These are phyloP conservation scores for Fusarium sp. DNA, from an alignment of 2,329 filamentous ascomycete genomes.

Conservation along the genomic window DNA sequence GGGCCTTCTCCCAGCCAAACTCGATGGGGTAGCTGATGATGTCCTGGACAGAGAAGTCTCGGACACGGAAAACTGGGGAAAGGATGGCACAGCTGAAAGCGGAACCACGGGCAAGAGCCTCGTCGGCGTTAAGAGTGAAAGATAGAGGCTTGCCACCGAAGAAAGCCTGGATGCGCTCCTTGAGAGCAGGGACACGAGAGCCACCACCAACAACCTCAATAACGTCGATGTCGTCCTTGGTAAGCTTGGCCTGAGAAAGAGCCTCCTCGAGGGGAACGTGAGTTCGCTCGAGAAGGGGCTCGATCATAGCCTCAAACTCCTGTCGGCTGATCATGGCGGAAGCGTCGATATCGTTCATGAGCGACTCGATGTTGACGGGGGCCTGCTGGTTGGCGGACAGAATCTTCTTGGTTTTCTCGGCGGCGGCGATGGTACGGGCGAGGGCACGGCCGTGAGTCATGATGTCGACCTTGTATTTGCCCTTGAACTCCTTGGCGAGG, in stretches of 20 bases:
- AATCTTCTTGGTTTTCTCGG: constrained; percentile 99
- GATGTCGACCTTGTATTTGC: constrained; percentile 98
- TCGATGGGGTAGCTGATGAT: constrained; percentile 98
- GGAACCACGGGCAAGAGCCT: constrained; percentile 94
- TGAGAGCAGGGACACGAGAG: constrained; percentile 92
- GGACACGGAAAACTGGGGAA: constrained; percentile 96
- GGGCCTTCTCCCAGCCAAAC: constrained; percentile 98
- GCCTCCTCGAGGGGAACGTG: constrained; percentile 86
- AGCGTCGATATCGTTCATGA: constrained; percentile 98
- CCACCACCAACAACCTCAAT: constrained; percentile 95
- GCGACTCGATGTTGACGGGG: constrained; percentile 94
- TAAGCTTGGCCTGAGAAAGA: constrained; percentile 91
- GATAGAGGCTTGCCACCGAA: constrained; percentile 87
- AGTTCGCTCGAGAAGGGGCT: constrained; percentile 81
- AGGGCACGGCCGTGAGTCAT: constrained; percentile 88
- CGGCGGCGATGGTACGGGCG: constrained; percentile 85
- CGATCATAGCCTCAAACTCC: constrained; percentile 90
- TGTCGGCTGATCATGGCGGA: constrained; percentile 89
- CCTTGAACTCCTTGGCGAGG: constrained; percentile 94
- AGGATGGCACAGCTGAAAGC: constrained; percentile 98
- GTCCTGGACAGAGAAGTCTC: constrained; percentile 97
- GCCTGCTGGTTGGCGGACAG: constrained; percentile 94
- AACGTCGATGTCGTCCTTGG: constrained; percentile 89
- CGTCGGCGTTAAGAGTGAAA: constrained; percentile 98
- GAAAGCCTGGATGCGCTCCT: constrained; percentile 88